Percentiles rank a stretch among this genome's conserved stretches.
phyloP scores from a whole-genome alignment of 257 asterid genomes.

The Gentiana dahurica region DNA sequence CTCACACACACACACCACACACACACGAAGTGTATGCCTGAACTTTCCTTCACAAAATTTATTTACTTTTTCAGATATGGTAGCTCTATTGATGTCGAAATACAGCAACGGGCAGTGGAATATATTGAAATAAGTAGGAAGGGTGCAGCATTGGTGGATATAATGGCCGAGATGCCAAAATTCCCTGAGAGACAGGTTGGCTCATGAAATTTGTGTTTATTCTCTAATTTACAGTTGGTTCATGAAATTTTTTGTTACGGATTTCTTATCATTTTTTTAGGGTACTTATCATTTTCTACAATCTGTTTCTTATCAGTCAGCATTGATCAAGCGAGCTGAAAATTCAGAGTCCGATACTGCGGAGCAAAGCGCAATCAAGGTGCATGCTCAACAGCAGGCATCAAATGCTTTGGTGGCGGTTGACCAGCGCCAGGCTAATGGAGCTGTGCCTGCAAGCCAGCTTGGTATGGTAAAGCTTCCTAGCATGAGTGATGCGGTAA shows the following conservation, averaged over 20 bases:
- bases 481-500: conserved; percentile 43
- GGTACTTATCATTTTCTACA: background rate
- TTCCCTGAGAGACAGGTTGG: conserved; percentile 92
- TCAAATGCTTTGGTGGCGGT: conserved; percentile 79
- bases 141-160: conserved; percentile 79
- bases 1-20: too few relatives aligned
- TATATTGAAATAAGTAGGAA: conserved; percentile 78
- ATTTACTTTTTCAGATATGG: conserved; percentile 49
- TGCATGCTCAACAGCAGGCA: conserved; percentile 80
- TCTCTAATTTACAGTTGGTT: background rate
- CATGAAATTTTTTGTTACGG: background rate
- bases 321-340: conserved; percentile 77
- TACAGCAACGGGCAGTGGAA: conserved; percentile 93
- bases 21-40: background rate
- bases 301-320: conserved; percentile 36
- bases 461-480: conserved; percentile 85
- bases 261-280: conserved; percentile 3
- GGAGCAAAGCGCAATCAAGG: conserved; percentile 89
- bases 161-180: conserved; percentile 96
- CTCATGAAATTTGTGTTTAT: conserved; percentile 5
- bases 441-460: conserved; percentile 49
- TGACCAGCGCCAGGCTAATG: conserved; percentile 72
- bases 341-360: conserved; percentile 91
- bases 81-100: conserved; percentile 88
- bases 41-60: background rate